phyloP scores from a whole-genome alignment of 768 basidiomycete genomes.

The Daedaleopsis sinensis region DNA sequence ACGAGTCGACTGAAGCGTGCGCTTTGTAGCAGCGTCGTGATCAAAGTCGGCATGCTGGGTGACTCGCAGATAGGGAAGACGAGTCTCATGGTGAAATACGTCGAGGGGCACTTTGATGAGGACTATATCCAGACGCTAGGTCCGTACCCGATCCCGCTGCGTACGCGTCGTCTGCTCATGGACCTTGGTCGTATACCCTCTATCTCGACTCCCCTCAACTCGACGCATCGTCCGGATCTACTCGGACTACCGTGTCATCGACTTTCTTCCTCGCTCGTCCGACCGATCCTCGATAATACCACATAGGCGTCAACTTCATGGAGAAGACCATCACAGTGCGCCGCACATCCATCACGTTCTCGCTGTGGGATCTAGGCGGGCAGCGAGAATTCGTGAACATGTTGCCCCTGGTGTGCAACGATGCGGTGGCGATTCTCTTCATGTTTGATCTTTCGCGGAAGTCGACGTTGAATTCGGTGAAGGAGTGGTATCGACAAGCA shows the following conservation, averaged over 20 bases:
- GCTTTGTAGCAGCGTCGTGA: slow-evolving; percentile 67
- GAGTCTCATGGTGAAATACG: slow-evolving; percentile 99
- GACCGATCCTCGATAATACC: background rate
- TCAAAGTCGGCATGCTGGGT: slow-evolving; percentile 99
- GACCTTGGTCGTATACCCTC: background rate
- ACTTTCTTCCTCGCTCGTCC: background rate
- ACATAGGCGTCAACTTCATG: slow-evolving; percentile 96
- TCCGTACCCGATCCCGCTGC: slow-evolving; percentile 36
- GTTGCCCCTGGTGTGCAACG: slow-evolving; percentile 97
- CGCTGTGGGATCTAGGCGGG: slow-evolving; percentile 98
- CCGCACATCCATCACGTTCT: slow-evolving; percentile 98
- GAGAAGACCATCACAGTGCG: slow-evolving; percentile 99
- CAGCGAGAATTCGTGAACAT: slow-evolving; percentile 99
- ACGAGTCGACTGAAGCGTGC: background rate
- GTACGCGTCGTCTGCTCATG: background rate
- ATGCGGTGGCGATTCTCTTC: slow-evolving; percentile 99
- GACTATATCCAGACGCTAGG: slow-evolving; percentile 99
- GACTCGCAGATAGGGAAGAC: slow-evolving; percentile 99
- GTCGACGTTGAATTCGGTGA: slow-evolving; percentile 96
- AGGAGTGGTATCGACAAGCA: slow-evolving; percentile 99
- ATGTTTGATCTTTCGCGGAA: slow-evolving; percentile 99
- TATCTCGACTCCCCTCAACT: background rate
- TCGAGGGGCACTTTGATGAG: slow-evolving; percentile 98
- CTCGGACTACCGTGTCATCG: background rate
- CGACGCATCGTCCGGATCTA: background rate